These are phyloP conservation scores for Lecanicillium sp. DNA, from an alignment of 2,329 filamentous ascomycete genomes.

Conservation along the genomic window DNA sequence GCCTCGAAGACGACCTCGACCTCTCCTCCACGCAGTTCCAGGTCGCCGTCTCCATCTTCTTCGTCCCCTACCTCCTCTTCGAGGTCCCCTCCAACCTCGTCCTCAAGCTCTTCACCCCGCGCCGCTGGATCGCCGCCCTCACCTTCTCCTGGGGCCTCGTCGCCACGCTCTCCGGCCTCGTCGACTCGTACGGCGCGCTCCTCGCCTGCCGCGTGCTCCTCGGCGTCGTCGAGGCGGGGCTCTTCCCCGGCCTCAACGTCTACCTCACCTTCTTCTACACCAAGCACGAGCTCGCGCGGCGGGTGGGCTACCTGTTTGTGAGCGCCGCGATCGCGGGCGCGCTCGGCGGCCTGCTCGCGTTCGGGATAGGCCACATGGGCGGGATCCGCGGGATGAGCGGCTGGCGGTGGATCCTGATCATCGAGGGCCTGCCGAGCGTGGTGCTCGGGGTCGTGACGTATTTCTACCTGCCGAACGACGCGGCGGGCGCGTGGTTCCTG, in stretches of 20 bases:
- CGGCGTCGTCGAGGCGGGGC: conserved; percentile 61
- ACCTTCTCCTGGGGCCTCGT: conserved; percentile 60
- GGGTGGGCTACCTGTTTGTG: conserved; percentile 69
- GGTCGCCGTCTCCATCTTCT: conserved; percentile 59
- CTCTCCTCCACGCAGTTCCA: conserved; percentile 62
- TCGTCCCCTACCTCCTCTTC: conserved; percentile 57
- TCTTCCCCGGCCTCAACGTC: conserved; percentile 63
- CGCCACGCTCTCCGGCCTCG: conserved; percentile 63
- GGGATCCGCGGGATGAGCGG: conserved; percentile 57
- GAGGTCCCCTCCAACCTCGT: conserved; percentile 62
- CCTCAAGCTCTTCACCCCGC: conserved; percentile 56
- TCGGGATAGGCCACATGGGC: conserved; percentile 67
- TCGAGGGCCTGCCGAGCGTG: conserved; percentile 41
- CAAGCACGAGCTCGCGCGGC: conserved; percentile 63
- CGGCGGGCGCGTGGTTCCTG: conserved; percentile 54
- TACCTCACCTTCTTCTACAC: conserved; percentile 75
- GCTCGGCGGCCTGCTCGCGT: conserved; percentile 66
- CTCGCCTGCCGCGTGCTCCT: conserved; percentile 65
- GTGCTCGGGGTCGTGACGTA: conserved; percentile 30
- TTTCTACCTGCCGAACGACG: conserved; percentile 32
- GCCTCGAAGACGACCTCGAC: conserved; percentile 56
- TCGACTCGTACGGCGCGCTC: conserved; percentile 57
- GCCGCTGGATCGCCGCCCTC: conserved; percentile 60
- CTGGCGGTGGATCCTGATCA: conserved; percentile 67
- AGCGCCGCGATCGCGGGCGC: conserved; percentile 65